Evolutionary conservation across 345 rosid genomes (phyloP).

Genomic region (Dovyalis caffra): DNA sequence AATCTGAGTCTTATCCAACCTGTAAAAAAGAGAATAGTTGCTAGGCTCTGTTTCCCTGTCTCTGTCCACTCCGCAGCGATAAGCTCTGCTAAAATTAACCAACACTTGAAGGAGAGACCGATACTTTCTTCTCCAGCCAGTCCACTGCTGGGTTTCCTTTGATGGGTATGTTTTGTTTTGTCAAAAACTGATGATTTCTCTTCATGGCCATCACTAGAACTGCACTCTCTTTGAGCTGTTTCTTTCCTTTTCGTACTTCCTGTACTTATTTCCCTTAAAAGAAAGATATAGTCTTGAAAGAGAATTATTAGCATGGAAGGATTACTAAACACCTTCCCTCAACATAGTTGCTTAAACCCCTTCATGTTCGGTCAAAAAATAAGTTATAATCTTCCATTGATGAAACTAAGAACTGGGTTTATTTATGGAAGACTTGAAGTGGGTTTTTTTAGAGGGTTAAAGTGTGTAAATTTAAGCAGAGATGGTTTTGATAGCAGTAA

Average conservation of each 20-base stretch:
- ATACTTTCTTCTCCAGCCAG: neutral
- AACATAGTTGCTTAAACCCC: slow-evolving; percentile 31
- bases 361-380: slow-evolving; percentile 28
- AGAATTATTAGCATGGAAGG: slow-evolving; percentile 36
- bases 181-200: neutral
- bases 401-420: slow-evolving; percentile 29
- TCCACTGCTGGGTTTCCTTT: slow-evolving; percentile 5
- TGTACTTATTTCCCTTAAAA: slow-evolving; percentile 2
- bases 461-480: slow-evolving; percentile 22
- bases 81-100: neutral
- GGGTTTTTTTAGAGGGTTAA: slow-evolving; percentile 19
- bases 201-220: slow-evolving; percentile 3
- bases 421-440: slow-evolving; percentile 12
- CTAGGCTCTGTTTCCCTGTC: too few relatives aligned
- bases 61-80: neutral
- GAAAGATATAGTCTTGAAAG: neutral
- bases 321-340: slow-evolving; percentile 35
- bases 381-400: slow-evolving; percentile 20
- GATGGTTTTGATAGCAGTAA: slow-evolving; percentile 8
- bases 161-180: slow-evolving; percentile 14
- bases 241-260: too few relatives aligned
- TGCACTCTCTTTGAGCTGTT: neutral
- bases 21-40: too few relatives aligned
- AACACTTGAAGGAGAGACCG: slow-evolving; percentile 4
- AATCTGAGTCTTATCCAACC: too few relatives aligned